phyloP scores from a whole-genome alignment of 768 basidiomycete species.

The Lactifluus piperatus region DNA sequence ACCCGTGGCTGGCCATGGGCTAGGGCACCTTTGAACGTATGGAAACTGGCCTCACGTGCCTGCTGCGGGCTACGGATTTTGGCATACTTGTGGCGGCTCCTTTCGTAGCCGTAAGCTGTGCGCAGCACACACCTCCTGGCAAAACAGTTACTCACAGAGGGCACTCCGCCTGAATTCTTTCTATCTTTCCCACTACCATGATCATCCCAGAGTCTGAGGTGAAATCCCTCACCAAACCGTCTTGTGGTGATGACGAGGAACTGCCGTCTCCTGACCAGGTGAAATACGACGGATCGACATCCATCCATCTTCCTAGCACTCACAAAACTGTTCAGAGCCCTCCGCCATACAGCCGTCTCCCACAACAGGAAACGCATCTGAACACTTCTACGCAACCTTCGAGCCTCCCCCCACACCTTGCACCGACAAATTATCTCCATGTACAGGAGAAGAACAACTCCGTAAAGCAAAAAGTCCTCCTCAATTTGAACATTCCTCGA shows the following conservation, averaged over 20 bases:
- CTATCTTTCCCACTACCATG: neutral
- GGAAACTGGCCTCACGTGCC: neutral
- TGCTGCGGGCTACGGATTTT: neutral
- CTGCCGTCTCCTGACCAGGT: neutral
- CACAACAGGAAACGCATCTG: neutral
- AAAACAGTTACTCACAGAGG: neutral
- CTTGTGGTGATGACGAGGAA: neutral
- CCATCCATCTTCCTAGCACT: neutral
- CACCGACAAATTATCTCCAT: slow-evolving; percentile 7
- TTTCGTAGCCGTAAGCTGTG: neutral
- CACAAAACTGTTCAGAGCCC: neutral
- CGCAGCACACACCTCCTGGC: neutral
- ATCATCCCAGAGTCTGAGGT: neutral
- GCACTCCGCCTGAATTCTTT: neutral
- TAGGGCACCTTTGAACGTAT: too few relatives aligned
- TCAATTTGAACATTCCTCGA: slow-evolving; percentile 6
- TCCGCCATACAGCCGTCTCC: slow-evolving; percentile 6
- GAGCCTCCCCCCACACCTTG: neutral
- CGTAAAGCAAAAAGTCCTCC: slow-evolving; percentile 2
- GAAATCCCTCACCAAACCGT: neutral
- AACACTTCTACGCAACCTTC: neutral
- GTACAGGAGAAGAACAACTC: slow-evolving; percentile 1
- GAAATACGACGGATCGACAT: neutral
- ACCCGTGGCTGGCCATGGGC: too few relatives aligned
- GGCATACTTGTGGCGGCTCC: too few relatives aligned